Conservation (phyloP, 306 rosid genomes). For the Quercus dentata region DNA sequence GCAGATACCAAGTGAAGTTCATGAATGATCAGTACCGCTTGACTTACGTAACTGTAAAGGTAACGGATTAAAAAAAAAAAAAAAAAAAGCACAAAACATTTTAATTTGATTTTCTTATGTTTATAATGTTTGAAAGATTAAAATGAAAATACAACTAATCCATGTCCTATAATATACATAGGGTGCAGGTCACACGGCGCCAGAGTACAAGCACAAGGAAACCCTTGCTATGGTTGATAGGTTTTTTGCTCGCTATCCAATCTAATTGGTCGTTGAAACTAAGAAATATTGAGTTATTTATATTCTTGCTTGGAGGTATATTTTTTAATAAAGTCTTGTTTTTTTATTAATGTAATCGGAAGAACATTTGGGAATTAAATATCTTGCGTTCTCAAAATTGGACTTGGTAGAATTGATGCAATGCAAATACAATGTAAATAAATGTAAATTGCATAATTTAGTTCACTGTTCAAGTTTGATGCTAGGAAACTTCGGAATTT, state of each 20-base stretch:
- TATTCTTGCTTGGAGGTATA: neutral
- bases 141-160: neutral
- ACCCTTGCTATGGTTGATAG: slow-evolving; percentile 31
- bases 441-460: too few species aligned
- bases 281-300: neutral
- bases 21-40: slow-evolving; percentile 19
- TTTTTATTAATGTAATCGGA: neutral
- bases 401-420: too few species aligned
- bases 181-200: slow-evolving; percentile 34
- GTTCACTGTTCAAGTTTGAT: too few species aligned
- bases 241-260: slow-evolving; percentile 25
- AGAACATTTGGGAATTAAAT: neutral
- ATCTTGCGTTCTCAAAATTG: neutral
- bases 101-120: neutral
- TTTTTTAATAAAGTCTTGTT: neutral
- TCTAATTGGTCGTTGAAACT: neutral
- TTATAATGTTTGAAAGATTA: neutral
- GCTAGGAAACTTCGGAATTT: too few species aligned
- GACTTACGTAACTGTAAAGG: slow-evolving; percentile 27
- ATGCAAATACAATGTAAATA: too few species aligned
- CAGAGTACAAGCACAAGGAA: slow-evolving; percentile 30
- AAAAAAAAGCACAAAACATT: neutral
- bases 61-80: neutral
- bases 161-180: neutral
- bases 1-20: slow-evolving; percentile 28